Percentiles rank a stretch among this genome's conserved stretches.
Evolutionary conservation across 441 rosid species (phyloP).

Genomic region (Populus hybrid): DNA sequence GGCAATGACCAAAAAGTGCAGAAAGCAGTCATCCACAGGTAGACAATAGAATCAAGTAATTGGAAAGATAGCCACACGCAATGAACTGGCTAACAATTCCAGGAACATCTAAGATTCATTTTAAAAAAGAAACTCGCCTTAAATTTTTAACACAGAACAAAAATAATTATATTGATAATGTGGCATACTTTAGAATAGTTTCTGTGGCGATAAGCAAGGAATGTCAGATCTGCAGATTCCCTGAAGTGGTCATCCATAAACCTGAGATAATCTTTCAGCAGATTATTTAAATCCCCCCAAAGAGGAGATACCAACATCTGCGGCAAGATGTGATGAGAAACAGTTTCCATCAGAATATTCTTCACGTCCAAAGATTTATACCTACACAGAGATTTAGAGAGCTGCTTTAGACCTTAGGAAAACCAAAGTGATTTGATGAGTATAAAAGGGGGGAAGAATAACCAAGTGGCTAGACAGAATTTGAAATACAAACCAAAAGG

Average conservation of each 20-base stretch:
- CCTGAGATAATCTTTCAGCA: slow-evolving; percentile 86
- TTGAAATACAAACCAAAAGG: not conserved
- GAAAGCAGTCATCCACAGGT: not conserved
- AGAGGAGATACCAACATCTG: slow-evolving; percentile 86
- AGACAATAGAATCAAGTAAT: not conserved
- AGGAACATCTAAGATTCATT: not conserved
- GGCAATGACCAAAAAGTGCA: not conserved
- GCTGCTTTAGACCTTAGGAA: not conserved
- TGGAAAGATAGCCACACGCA: not conserved
- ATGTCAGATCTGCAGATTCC: slow-evolving; percentile 98
- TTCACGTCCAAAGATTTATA: slow-evolving; percentile 94
- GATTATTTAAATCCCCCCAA: slow-evolving; percentile 65
- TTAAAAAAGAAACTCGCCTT: not conserved
- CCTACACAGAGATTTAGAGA: slow-evolving; percentile 37
- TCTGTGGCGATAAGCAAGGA: slow-evolving; percentile 97
- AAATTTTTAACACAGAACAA: not conserved
- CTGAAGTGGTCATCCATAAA: slow-evolving; percentile 99
- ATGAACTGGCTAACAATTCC: not conserved
- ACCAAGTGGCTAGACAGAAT: not conserved
- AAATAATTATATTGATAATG: slow-evolving; percentile 6
- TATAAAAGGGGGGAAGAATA: not conserved
- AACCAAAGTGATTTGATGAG: not conserved
- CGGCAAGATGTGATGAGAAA: slow-evolving; percentile 84
- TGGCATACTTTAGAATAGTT: slow-evolving; percentile 88
- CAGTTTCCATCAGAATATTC: slow-evolving; percentile 94